Evolutionary conservation across 495 filamentous ascomycete species (phyloP), one percentile per base, ranked within the genome.

Genomic region (Tuber brumale): DNA sequence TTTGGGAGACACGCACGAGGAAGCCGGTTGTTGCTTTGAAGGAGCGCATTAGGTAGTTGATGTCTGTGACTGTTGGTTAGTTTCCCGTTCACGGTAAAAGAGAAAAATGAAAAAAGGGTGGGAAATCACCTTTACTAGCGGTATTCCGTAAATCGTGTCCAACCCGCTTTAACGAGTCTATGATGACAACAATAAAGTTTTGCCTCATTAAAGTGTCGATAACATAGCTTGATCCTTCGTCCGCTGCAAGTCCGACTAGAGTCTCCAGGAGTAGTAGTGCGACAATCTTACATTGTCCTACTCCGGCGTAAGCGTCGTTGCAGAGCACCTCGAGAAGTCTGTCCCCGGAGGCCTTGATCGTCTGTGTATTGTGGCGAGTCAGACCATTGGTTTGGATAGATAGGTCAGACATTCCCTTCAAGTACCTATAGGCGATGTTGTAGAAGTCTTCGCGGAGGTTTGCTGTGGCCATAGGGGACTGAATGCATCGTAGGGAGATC

Each of bases 281-380:
- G 6, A 94, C 90, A 23, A 94, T 90, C 74, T 94, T 91, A 81
- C 93, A 95, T 37, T 87, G 87, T 35, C 91, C 89, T 82, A 94
- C 91, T 27, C 93, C 93, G 76, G 90, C 90, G 83, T 94, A 93
- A 72, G 94, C 95, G 86, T 99, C 95, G 83, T 98, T 95, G 82
- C 94, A 97, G 75, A 97, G 87, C 21, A 92, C 89, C 81, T 95
- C 93, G 71, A 98, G 87, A 12, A 97, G 86, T 74, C 90, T 88
- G 76, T 93, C 91, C 72, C 95, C 94, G 46, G 91, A 88, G 27
- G 89, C 84, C 78, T 92, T 94, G 80, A 98, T 88, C 3, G 91
- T 90, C 76, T 90, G 91, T 73, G 91, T 89, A 61, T 89, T 92
- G 77, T 93, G 91, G 70, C 88, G 86, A 82, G 81, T 41, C 80